Percentiles rank a stretch among this genome's conserved stretches.
phyloP scores from a whole-genome alignment of 2,329 filamentous ascomycete species.

The Magnaporthiopsis poae region DNA sequence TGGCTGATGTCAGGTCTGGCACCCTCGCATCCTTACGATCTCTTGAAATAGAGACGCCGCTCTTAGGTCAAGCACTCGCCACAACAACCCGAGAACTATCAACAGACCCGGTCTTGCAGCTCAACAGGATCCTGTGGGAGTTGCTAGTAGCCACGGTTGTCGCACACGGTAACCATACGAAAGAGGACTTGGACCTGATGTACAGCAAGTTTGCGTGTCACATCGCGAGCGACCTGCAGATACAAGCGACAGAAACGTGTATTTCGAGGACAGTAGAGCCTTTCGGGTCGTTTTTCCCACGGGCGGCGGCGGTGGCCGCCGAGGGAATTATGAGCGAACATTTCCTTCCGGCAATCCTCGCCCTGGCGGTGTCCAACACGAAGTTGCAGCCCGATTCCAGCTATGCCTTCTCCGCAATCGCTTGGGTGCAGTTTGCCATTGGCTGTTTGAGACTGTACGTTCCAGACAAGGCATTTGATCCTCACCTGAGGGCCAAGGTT shows the following conservation, averaged over 20 bases:
- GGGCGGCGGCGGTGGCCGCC: background rate
- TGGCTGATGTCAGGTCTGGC: slow-evolving; percentile 41
- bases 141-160: slow-evolving; percentile 33
- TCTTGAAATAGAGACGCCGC: slow-evolving; percentile 55
- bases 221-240: background rate
- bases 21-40: slow-evolving; percentile 51
- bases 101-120: slow-evolving; percentile 37
- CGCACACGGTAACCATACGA: slow-evolving; percentile 23
- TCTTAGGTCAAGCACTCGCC: slow-evolving; percentile 46
- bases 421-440: slow-evolving; percentile 68
- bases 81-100: slow-evolving; percentile 38
- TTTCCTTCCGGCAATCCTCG: slow-evolving; percentile 36
- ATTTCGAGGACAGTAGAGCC: background rate
- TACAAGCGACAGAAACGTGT: slow-evolving; percentile 4
- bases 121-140: slow-evolving; percentile 38
- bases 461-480: slow-evolving; percentile 78
- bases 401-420: slow-evolving; percentile 38
- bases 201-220: background rate
- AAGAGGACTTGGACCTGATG: background rate
- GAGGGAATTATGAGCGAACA: slow-evolving; percentile 28
- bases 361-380: slow-evolving; percentile 28
- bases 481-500: slow-evolving; percentile 55
- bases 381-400: slow-evolving; percentile 14
- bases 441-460: slow-evolving; percentile 71
- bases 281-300: background rate